Base-by-base conservation (phyloP, 805 yeast genomes). In the Candida easanensis region DNA sequence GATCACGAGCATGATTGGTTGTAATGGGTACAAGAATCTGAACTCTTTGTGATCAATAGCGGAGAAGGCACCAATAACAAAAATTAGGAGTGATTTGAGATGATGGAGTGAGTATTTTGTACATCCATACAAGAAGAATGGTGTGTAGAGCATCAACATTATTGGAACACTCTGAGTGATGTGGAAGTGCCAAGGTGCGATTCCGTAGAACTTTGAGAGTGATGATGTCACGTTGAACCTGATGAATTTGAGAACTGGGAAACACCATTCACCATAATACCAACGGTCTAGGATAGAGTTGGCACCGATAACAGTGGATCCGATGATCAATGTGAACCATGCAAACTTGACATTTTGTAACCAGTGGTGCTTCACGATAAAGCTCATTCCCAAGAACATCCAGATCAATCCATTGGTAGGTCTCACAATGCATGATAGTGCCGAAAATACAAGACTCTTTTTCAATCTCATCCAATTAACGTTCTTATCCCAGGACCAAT, bases 381-480 rank as follows among this genome's bases (percentile, higher is more conserved):
- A 61, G 30, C 28, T 46, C 38, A 17, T 41, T 0, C 93, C 96
- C 18, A 86, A 62, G 21, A 72, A 65, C 0, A 73, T 25, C 99
- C 99, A 93, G 4, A 89, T 65, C 1, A 90, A 54, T 0, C 73
- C 84, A 60, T 87, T 89, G 0, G 96, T 88, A 0, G 99, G 98
- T 45, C 99, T 70, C 7, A 88, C 76, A 0, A 88, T 65, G 52
- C 90, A 84, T 18, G 87, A 70, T 2, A 79, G 27, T 1, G 79
- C 73, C 0, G 88, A 93, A 25, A 82, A 57, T 0, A 62, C 36
- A 37, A 85, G 62, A 4, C 82, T 68, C 9, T 59, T 45, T 3
- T 62, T 48, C 39, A 68, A 64, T 3, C 48, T 41, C 3, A 18
- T 19, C 26, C 54, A 49, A 5, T 51, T 39, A 4, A 62, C 45